These are phyloP conservation scores for Punica granatum DNA, from an alignment of 345 rosid genomes.

Conservation along the genomic window DNA sequence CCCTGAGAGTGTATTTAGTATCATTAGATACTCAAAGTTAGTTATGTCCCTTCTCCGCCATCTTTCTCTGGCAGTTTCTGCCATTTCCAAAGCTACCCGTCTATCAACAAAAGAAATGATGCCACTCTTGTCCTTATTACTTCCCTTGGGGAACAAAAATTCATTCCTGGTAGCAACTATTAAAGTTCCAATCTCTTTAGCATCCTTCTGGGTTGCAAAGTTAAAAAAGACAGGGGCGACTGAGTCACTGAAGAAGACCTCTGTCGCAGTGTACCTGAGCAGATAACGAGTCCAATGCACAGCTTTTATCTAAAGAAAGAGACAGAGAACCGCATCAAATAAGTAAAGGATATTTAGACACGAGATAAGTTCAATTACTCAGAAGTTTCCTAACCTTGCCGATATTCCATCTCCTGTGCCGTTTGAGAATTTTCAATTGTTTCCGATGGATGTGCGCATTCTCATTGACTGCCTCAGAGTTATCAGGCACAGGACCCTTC, in stretches of 20 bases:
- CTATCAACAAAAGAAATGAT: slow-evolving; percentile 79
- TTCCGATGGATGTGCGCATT: slow-evolving; percentile 34
- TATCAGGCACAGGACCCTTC: slow-evolving; percentile 36
- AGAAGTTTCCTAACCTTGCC: slow-evolving; percentile 47
- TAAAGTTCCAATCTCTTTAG: slow-evolving; percentile 79
- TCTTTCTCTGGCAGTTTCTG: slow-evolving; percentile 86
- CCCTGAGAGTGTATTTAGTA: slow-evolving; percentile 89
- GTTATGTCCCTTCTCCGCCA: slow-evolving; percentile 97
- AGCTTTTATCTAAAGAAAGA: slow-evolving; percentile 53
- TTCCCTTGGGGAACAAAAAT: slow-evolving; percentile 66
- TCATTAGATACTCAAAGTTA: slow-evolving; percentile 90
- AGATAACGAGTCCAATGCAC: slow-evolving; percentile 94
- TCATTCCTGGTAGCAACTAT: slow-evolving; percentile 88
- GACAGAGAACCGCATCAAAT: slow-evolving; percentile 14
- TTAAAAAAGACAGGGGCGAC: slow-evolving; percentile 70
- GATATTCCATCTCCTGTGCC: slow-evolving; percentile 84
- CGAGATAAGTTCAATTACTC: slow-evolving; percentile 6
- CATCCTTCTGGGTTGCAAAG: slow-evolving; percentile 71
- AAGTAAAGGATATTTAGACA: slow-evolving; percentile 11
- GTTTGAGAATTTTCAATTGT: slow-evolving; percentile 59
- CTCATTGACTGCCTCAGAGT: slow-evolving; percentile 31
- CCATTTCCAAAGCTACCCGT: slow-evolving; percentile 83
- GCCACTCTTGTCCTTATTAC: slow-evolving; percentile 74
- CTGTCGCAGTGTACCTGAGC: slow-evolving; percentile 86
- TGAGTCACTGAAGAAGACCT: slow-evolving; percentile 72